Conservation (phyloP, 176 grass and related monocot species). For the Cocos nucifera region DNA sequence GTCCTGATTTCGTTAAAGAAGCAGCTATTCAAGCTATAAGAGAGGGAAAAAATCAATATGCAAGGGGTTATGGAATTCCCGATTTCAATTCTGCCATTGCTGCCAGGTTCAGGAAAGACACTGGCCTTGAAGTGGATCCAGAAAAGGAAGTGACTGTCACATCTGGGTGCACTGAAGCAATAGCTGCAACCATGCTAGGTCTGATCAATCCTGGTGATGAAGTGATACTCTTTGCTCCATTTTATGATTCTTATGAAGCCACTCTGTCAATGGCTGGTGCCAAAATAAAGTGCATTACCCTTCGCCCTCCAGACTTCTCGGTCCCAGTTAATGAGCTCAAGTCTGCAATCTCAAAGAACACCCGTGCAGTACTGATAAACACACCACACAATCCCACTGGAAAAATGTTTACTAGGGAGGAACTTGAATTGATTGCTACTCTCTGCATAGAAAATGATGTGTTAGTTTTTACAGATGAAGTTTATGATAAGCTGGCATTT, state of each 20-base stretch:
- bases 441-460: slow-evolving; percentile 92
- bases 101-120: slow-evolving; percentile 72
- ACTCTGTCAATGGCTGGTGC: slow-evolving; percentile 86
- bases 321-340: slow-evolving; percentile 81
- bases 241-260: slow-evolving; percentile 90
- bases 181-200: slow-evolving; percentile 87
- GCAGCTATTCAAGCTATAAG: slow-evolving; percentile 85
- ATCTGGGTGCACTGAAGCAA: slow-evolving; percentile 94
- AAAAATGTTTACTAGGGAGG: slow-evolving; percentile 86
- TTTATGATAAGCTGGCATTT: slow-evolving; percentile 87
- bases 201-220: slow-evolving; percentile 92
- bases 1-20: slow-evolving; percentile 84
- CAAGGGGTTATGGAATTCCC: slow-evolving; percentile 74
- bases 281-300: slow-evolving; percentile 65
- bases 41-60: slow-evolving; percentile 89
- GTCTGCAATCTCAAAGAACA: slow-evolving; percentile 50
- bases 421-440: slow-evolving; percentile 73
- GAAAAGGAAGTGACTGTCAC: slow-evolving; percentile 95
- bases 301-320: slow-evolving; percentile 65
- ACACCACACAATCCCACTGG: slow-evolving; percentile 97
- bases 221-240: slow-evolving; percentile 90
- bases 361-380: slow-evolving; percentile 94
- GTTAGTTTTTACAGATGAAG: slow-evolving; percentile 81
- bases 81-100: slow-evolving; percentile 69
- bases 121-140: slow-evolving; percentile 56